Base-by-base conservation (phyloP, 148 eudicot species). In the Fagopyrum tataricum region DNA sequence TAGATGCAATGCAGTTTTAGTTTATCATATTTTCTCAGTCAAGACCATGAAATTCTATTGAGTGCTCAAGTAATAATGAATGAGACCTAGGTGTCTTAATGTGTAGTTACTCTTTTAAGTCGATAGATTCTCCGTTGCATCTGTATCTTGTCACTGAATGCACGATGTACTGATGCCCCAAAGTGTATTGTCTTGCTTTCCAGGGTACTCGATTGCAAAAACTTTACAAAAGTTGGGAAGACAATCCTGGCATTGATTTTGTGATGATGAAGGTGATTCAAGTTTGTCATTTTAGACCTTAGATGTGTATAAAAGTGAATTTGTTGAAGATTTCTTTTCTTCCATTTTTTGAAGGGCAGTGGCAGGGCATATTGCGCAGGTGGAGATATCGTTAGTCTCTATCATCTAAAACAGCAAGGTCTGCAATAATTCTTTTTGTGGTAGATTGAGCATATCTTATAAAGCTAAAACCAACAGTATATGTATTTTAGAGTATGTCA, bases 361-460 rank as follows among this genome's bases (percentile, higher is more conserved):
- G 94, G 90, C 83, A 88, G 91, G 84, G 93, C 98, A 55, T 93
- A 86, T 86, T 84, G 89, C 79, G 94, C 98, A 69, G 98, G 98
- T 67, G 98, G 93, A 72, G 96, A 93, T 81, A 84, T 93, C 62
- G 87, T 90, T 61, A 13, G 86, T 39, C 76, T 93, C 17, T 89
- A 83, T 79, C 79, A 73, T 76, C 78, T 73, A 40, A 74, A 89
- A 43, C 84, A 77, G 55, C 51, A 84, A 90, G 98, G 98, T 90
- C 68, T 73, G 55, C 47, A 37, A 18, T 59, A 3, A 24, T 61
- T 42, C 23, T 71, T 39, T 39, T 13, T 20, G 17, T 75, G 20
- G 26, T 76, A n/a, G 42, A 62, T 12, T 31, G 10, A 12, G 14
- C 8, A 3, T 61, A 10, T 61, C 13, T 31, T 26, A 0, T 26